phyloP scores from a whole-genome alignment of 2,329 filamentous ascomycete genomes.

The Parascedosporium putredinis region DNA sequence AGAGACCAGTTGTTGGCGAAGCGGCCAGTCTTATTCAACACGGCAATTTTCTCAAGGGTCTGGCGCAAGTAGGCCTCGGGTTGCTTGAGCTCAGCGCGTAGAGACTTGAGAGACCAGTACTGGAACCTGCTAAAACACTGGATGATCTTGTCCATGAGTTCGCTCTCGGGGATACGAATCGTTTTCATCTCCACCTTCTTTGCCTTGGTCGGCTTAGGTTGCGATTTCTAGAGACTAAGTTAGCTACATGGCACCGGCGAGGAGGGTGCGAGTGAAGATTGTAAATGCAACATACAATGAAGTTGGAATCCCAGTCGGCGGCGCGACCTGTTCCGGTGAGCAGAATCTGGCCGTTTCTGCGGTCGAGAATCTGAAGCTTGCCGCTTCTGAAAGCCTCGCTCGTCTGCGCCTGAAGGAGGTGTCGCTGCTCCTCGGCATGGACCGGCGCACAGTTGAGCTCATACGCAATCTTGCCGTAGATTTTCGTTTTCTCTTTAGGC shows the following conservation, averaged over 20 bases:
- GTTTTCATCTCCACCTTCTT: conserved; percentile 71
- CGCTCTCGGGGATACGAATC: conserved; percentile 78
- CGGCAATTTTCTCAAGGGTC: conserved; percentile 71
- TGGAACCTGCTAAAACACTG: conserved; percentile 72
- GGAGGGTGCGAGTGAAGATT: background rate
- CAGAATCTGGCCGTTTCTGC: conserved; percentile 21
- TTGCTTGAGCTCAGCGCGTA: conserved; percentile 69
- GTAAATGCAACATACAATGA: conserved; percentile 42
- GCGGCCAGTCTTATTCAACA: conserved; percentile 69
- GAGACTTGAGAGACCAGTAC: conserved; percentile 88
- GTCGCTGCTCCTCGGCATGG: conserved; percentile 58
- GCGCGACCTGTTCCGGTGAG: conserved; percentile 15
- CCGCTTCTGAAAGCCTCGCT: conserved; percentile 44
- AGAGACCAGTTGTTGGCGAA: conserved; percentile 83
- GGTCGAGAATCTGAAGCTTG: conserved; percentile 22
- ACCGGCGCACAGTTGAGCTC: conserved; percentile 68
- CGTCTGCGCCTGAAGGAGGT: conserved; percentile 48
- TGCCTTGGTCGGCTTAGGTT: conserved; percentile 37
- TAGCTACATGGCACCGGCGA: conserved; percentile 3
- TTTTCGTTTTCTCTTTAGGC: conserved; percentile 60
- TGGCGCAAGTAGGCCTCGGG: conserved; percentile 90
- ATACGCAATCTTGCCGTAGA: conserved; percentile 62
- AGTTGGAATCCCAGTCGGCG: conserved; percentile 30
- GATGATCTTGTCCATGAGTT: conserved; percentile 79
- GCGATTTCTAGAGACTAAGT: conserved; percentile 35